These are phyloP conservation scores for Candida freyschussii DNA, from an alignment of 1,139 yeast species.

Conservation along the genomic window DNA sequence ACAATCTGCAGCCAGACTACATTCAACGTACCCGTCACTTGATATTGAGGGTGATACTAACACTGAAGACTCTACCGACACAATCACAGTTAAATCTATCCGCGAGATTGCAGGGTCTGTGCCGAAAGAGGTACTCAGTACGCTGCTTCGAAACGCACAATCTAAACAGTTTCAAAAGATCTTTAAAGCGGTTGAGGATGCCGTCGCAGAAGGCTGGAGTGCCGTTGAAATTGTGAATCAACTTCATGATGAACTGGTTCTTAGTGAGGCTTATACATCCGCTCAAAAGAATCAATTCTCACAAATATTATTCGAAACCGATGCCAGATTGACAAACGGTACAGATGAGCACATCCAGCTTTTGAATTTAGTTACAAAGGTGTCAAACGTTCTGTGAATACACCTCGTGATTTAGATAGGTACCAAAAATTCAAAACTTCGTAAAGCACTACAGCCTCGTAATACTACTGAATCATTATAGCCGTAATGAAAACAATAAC, in stretches of 20 bases:
- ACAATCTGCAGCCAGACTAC: constrained; percentile 78
- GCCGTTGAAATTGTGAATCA: constrained; percentile 77
- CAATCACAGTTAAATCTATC: constrained; percentile 42
- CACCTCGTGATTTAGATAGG: too few species aligned
- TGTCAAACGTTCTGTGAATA: constrained; percentile 37
- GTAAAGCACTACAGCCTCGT: too few species aligned
- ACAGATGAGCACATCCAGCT: constrained; percentile 88
- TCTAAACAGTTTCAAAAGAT: constrained; percentile 40
- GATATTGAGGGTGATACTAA: constrained; percentile 30
- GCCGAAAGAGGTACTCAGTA: constrained; percentile 47
- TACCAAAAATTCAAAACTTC: too few species aligned
- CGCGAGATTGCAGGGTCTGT: constrained; percentile 86
- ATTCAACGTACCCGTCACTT: constrained; percentile 29
- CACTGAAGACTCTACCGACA: constrained; percentile 13
- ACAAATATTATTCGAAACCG: constrained; percentile 65
- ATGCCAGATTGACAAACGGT: constrained; percentile 73
- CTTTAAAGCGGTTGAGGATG: constrained; percentile 44
- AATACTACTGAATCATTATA: too few species aligned
- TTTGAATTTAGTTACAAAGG: constrained; percentile 59
- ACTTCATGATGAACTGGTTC: constrained; percentile 67
- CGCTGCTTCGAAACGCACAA: constrained; percentile 36
- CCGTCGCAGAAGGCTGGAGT: constrained; percentile 79
- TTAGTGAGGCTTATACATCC: constrained; percentile 50
- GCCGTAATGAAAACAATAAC: too few species aligned
- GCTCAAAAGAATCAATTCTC: constrained; percentile 62